Conservation (phyloP, 2,329 filamentous ascomycete species). For the Ilyonectria robusta region DNA sequence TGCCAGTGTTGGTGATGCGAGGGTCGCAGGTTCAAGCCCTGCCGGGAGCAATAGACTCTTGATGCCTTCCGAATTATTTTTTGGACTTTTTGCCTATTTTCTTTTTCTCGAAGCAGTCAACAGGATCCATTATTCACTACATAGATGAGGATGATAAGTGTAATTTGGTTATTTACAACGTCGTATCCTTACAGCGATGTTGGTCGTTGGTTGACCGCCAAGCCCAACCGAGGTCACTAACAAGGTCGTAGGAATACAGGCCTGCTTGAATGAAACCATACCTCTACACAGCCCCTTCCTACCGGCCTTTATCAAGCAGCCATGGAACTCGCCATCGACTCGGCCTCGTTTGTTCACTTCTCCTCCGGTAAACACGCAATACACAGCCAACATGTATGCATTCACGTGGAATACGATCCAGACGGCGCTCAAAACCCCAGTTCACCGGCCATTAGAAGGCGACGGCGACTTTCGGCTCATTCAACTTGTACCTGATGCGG, state of each 20-base stretch:
- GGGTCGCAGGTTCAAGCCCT: slow-evolving; percentile 50
- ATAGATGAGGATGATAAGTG: too few species aligned
- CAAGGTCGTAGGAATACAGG: background rate
- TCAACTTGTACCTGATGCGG: slow-evolving; percentile 2
- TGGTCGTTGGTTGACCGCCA: background rate
- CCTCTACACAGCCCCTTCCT: background rate
- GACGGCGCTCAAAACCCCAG: background rate
- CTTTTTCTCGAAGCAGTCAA: background rate
- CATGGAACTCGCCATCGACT: background rate
- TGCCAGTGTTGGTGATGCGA: slow-evolving; percentile 43
- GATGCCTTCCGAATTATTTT: slow-evolving; percentile 33
- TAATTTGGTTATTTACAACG: too few species aligned
- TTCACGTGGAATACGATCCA: background rate
- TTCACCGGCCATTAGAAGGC: background rate
- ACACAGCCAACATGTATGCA: background rate
- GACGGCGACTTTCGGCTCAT: background rate
- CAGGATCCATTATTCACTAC: background rate
- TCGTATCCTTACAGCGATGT: background rate
- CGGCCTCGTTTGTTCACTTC: too few species aligned
- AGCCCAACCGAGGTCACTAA: background rate
- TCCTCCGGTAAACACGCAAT: background rate
- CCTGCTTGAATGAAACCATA: background rate
- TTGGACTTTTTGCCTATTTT: background rate
- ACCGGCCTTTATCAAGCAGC: background rate
- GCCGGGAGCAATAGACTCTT: slow-evolving; percentile 45